A percentile compares a stretch with the other conserved stretches of the same genome.
Evolutionary conservation across 192 early-diverging fungal species (phyloP).

Genomic region (Linnemannia schmuckeri): DNA sequence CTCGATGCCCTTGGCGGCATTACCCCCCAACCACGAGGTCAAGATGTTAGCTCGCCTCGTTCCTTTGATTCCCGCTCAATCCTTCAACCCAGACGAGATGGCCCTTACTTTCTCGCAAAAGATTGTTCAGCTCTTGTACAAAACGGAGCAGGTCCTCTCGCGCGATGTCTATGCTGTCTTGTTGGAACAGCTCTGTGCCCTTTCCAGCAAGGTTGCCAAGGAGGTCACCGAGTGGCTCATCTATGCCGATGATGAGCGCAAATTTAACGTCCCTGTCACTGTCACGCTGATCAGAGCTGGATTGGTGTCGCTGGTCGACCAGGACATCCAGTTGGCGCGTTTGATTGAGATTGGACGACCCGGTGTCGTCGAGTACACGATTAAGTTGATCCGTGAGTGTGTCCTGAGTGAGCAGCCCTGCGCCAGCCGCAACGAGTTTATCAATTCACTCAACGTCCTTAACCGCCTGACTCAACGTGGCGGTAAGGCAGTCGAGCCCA

Average conservation of each 20-base stretch:
- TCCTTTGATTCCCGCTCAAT: conserved; percentile 75
- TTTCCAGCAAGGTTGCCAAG: conserved; percentile 81
- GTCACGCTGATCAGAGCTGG: conserved; percentile 84
- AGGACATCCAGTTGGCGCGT: conserved; percentile 91
- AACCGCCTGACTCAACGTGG: conserved; percentile 69
- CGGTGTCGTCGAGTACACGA: conserved; percentile 82
- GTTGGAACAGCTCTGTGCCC: conserved; percentile 87
- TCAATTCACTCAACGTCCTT: conserved; percentile 82
- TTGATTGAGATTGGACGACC: conserved; percentile 83
- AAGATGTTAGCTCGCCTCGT: conserved; percentile 81
- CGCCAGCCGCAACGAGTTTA: conserved; percentile 69
- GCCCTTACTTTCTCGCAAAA: conserved; percentile 92
- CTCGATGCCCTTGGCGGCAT: conserved; percentile 67
- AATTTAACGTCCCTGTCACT: conserved; percentile 89
- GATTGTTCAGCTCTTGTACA: conserved; percentile 88
- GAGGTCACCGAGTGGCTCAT: conserved; percentile 94
- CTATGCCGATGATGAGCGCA: conserved; percentile 95
- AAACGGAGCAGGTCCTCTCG: conserved; percentile 77
- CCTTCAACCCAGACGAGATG: conserved; percentile 82
- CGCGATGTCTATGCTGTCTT: conserved; percentile 88
- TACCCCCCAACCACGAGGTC: conserved; percentile 87
- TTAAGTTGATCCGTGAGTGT: conserved; percentile 79
- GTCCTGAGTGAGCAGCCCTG: conserved; percentile 70
- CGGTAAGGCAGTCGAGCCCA: conserved; percentile 67
- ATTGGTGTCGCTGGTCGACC: conserved; percentile 81